Conservation (phyloP, 352 stramenopile genomes). For the Pythium rishiriense region DNA sequence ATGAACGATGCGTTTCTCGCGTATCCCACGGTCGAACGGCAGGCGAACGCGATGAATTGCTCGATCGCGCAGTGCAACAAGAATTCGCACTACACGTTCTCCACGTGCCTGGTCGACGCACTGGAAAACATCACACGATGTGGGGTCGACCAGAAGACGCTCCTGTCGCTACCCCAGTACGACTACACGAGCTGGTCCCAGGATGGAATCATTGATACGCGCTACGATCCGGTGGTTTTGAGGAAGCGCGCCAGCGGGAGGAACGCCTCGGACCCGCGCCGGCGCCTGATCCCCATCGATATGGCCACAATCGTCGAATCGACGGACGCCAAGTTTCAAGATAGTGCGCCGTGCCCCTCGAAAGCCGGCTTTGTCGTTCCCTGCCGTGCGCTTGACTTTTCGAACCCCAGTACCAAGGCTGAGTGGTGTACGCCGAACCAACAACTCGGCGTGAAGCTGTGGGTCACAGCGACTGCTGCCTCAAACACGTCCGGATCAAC, state of each 20-base stretch:
- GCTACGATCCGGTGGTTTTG: slow-evolving; percentile 9
- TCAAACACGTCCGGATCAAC: not conserved
- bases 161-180: not conserved
- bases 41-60: not conserved
- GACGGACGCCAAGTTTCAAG: not conserved
- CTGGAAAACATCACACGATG: slow-evolving; percentile 6
- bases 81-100: not conserved
- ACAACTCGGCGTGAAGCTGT: slow-evolving; percentile 21
- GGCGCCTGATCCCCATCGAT: not conserved
- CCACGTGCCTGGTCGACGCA: slow-evolving; percentile 1
- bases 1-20: slow-evolving; percentile 28
- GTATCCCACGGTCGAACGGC: not conserved
- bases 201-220: not conserved
- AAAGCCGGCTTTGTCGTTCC: slow-evolving; percentile 23
- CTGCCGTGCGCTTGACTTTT: slow-evolving; percentile 7
- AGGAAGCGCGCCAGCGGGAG: not conserved
- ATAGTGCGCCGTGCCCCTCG: slow-evolving; percentile 3
- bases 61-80: not conserved
- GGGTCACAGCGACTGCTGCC: slow-evolving; percentile 28
- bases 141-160: not conserved
- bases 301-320: slow-evolving; percentile 25
- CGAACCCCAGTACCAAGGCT: not conserved
- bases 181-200: slow-evolving; percentile 3
- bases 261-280: not conserved
- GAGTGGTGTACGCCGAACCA: slow-evolving; percentile 10